Base-by-base conservation (phyloP, 192 early-diverging fungal genomes). In the Coemansia sp. region DNA sequence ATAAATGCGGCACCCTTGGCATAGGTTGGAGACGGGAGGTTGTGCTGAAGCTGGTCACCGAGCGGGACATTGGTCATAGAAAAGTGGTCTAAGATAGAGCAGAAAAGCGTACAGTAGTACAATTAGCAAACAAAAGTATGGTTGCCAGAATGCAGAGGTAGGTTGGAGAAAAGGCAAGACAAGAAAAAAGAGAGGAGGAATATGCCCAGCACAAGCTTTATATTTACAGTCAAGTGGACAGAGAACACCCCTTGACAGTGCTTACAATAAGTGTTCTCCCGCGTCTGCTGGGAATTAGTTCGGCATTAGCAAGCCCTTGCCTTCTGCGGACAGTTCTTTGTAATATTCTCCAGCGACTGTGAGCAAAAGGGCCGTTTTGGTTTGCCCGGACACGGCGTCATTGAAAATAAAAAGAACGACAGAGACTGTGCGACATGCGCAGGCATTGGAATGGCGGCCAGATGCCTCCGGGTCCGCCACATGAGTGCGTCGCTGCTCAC, bases 11-110 rank as follows among this genome's bases (percentile, higher is more conserved):
- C 21, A 5, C 47, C 58, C 47, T 34, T 60, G 18, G 58, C 25
- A 18, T 60, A 40, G 17, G 42, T 40, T n/a, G 40, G 25, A 3
- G 42, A 23, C 14, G 61, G 42, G 42, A 56, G 24, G 54, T 50
- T 20, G 26, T 56, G 59, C 60, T 64, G 68, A 21, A 53, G 51
- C 25, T 53, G 56, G 8, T 64, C 56, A 12, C 63, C 46, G 28
- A 53, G 18, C 11, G 49, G 47, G 18, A 51, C 60, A 61, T 61
- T 50, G 48, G 36, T 51, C 60, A 61, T 51, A 14, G 60, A 47
- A 4, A 36, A 11, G 20, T 34, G 25, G 15, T 47, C 59, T 50
- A 61, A 44, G 31, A n/a, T 26, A 42, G 14, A 26, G n/a, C 12
- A 18, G 38, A 23, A 42, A 37, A 14, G 36, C 21, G 56, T 40